A percentile compares a stretch with the other conserved stretches of the same genome.
Evolutionary conservation across 345 rosid genomes (phyloP).

Genomic region (Populus deltoides): DNA sequence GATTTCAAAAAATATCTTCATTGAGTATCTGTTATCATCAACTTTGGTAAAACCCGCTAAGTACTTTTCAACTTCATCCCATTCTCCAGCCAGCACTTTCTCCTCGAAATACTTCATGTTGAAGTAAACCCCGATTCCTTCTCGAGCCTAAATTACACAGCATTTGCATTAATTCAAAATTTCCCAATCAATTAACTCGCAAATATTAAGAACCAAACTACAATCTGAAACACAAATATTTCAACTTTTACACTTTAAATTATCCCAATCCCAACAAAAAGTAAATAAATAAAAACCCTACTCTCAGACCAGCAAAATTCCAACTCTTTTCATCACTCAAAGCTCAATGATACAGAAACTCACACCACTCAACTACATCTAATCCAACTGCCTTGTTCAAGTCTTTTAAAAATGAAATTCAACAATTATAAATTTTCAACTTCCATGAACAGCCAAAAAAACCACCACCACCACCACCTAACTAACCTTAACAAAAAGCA

Average conservation of each 20-base stretch:
- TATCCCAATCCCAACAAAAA: background rate
- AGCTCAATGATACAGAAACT: slow-evolving; percentile 4
- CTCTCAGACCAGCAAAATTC: background rate
- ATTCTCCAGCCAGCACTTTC: slow-evolving; percentile 70
- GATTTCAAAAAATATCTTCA: slow-evolving; percentile 87
- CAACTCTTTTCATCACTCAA: background rate
- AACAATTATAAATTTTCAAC: background rate
- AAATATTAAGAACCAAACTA: background rate
- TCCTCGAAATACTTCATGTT: slow-evolving; percentile 71
- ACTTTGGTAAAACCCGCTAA: slow-evolving; percentile 66
- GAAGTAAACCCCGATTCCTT: slow-evolving; percentile 70
- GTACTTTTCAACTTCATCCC: slow-evolving; percentile 74
- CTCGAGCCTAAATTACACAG: slow-evolving; percentile 46
- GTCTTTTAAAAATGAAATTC: background rate
- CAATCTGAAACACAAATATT: background rate
- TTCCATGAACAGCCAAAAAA: background rate
- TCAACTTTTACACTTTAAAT: background rate
- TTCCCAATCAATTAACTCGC: background rate
- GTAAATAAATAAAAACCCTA: too few relatives aligned
- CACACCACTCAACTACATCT: background rate
- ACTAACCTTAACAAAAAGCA: background rate
- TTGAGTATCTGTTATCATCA: slow-evolving; percentile 67
- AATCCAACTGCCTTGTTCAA: background rate
- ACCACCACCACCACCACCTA: background rate
- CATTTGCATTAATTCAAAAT: background rate